Conservation (phyloP, 805 yeast species). For the Cyberlindnera americana region DNA sequence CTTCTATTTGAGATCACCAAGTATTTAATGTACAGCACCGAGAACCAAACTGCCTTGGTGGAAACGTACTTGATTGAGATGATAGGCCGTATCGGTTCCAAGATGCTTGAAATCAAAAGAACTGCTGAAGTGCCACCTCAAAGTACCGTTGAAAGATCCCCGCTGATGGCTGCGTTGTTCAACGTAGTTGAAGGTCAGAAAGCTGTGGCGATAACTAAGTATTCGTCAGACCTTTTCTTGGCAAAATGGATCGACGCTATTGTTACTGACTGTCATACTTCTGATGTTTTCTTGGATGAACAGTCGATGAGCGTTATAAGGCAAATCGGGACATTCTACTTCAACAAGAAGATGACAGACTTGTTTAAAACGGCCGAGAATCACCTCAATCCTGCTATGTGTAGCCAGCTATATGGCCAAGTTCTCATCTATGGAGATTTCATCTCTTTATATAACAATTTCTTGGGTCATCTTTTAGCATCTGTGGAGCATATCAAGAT, state of each 20-base stretch:
- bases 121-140: constrained; percentile 9
- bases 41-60: constrained; percentile 35
- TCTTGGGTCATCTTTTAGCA: constrained; percentile 46
- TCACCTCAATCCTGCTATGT: background rate
- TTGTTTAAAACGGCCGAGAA: background rate
- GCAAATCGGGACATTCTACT: constrained; percentile 3
- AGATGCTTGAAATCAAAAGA: constrained; percentile 37
- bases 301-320: constrained; percentile 1
- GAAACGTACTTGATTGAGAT: constrained; percentile 56
- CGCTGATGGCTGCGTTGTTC: background rate
- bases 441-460: constrained; percentile 43
- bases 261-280: background rate
- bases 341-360: constrained; percentile 1
- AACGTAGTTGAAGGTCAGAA: background rate
- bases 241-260: constrained; percentile 22
- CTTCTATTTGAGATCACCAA: constrained; percentile 44
- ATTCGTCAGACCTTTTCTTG: constrained; percentile 14
- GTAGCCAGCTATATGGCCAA: constrained; percentile 1
- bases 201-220: background rate
- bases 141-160: background rate
- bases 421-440: constrained; percentile 16
- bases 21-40: constrained; percentile 37
- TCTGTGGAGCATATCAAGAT: constrained; percentile 47
- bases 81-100: constrained; percentile 57
- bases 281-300: constrained; percentile 7